These are phyloP conservation scores for Ustilago crameri DNA, from an alignment of 1,284 basidiomycete species.

Conservation along the genomic window DNA sequence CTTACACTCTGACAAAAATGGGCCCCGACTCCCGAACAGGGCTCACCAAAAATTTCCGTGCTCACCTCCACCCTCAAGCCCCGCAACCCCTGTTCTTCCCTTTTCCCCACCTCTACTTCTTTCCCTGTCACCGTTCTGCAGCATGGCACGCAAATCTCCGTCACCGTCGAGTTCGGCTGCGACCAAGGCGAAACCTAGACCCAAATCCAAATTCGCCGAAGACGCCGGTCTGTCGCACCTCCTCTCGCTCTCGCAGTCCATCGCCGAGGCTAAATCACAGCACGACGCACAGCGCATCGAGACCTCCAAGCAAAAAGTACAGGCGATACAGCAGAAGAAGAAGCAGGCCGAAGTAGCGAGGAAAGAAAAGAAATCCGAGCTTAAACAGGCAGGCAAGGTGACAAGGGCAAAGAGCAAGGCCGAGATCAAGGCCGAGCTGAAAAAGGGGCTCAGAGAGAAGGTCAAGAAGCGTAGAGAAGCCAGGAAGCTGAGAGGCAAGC, in stretches of 20 bases:
- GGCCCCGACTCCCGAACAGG: too few relatives aligned
- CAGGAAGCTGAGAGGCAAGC: constrained; percentile 4
- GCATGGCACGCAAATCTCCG: too few relatives aligned
- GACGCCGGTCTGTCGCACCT: constrained; percentile 33
- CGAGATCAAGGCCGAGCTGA: constrained; percentile 41
- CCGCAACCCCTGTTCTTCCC: not conserved
- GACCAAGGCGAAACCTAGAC: constrained; percentile 11
- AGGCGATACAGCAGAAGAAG: constrained; percentile 23
- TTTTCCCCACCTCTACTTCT: not conserved
- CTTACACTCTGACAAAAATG: too few relatives aligned
- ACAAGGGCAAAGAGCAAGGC: constrained; percentile 27
- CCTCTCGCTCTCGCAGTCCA: constrained; percentile 36
- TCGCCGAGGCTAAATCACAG: constrained; percentile 20
- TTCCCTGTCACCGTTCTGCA: too few relatives aligned
- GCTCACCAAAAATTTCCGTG: too few relatives aligned
- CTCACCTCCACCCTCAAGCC: too few relatives aligned
- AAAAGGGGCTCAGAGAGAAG: constrained; percentile 28
- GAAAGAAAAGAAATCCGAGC: constrained; percentile 1
- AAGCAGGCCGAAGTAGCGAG: constrained; percentile 4
- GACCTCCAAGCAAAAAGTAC: constrained; percentile 13
- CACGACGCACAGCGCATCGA: constrained; percentile 12
- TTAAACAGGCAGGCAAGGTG: not conserved
- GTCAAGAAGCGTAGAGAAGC: constrained; percentile 28
- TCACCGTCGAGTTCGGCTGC: not conserved
- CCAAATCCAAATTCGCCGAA: constrained; percentile 36